phyloP scores from a whole-genome alignment of 2,329 filamentous ascomycete genomes.

The Aspergillus fijiensis region DNA sequence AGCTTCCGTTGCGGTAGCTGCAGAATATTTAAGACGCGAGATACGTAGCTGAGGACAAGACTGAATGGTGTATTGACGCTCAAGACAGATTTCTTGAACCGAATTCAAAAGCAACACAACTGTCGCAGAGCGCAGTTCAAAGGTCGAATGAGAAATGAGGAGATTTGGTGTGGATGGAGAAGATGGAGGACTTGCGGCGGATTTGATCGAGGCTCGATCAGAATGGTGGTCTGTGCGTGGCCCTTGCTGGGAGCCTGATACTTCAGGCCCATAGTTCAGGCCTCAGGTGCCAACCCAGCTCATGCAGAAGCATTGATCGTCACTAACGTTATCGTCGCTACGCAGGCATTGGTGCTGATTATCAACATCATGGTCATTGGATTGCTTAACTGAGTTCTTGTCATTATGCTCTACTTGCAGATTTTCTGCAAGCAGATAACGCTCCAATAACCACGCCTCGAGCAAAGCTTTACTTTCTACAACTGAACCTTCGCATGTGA shows the following conservation, averaged over 20 bases:
- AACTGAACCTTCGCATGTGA: no score
- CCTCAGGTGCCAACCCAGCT: background rate
- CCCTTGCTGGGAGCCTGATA: background rate
- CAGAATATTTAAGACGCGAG: background rate
- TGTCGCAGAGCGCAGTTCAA: background rate
- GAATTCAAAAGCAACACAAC: background rate
- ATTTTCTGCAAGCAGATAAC: no score
- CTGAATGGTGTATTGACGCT: background rate
- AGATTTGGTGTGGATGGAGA: background rate
- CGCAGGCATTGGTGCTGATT: no score
- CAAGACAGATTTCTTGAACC: background rate
- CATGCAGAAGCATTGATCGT: background rate
- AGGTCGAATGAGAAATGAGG: background rate
- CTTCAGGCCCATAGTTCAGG: background rate
- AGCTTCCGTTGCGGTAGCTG: slow-evolving; percentile 11
- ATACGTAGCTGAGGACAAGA: background rate
- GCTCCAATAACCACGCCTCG: no score
- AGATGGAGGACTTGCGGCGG: background rate
- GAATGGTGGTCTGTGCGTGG: background rate
- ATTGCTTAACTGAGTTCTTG: no score
- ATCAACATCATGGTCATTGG: no score
- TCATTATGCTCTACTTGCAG: no score
- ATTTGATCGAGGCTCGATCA: background rate
- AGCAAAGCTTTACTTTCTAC: no score
- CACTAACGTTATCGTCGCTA: no score